phyloP scores from a whole-genome alignment of 768 basidiomycete species.

The Pisolithus sp. region DNA sequence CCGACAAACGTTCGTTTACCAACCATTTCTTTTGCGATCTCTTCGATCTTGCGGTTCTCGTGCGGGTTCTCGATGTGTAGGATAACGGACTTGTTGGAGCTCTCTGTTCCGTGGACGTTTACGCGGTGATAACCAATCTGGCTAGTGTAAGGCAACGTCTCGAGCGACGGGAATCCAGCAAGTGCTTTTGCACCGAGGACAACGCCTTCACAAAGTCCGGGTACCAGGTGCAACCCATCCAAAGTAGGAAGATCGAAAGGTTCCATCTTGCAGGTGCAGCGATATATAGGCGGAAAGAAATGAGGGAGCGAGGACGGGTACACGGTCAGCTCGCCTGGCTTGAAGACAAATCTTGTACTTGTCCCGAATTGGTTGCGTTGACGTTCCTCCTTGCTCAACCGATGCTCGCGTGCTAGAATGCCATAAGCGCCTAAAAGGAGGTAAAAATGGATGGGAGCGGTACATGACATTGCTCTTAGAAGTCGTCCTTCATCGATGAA shows the following conservation, averaged over 20 bases:
- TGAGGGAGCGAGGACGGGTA: conserved; percentile 93
- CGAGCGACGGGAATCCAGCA: conserved; percentile 93
- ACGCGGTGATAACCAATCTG: conserved; percentile 81
- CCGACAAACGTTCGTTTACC: conserved; percentile 73
- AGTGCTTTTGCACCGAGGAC: conserved; percentile 78
- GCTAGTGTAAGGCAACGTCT: conserved; percentile 78
- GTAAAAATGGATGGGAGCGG: neutral
- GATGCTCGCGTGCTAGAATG: conserved; percentile 63
- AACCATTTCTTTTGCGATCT: conserved; percentile 68
- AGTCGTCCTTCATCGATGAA: conserved; percentile 85
- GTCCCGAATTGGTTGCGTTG: conserved; percentile 72
- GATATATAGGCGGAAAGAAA: conserved; percentile 85
- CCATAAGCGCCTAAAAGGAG: neutral
- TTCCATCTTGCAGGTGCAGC: conserved; percentile 75
- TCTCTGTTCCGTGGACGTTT: conserved; percentile 88
- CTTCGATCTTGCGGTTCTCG: conserved; percentile 60
- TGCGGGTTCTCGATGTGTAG: conserved; percentile 74
- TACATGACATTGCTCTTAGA: conserved; percentile 76
- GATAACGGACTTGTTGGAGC: conserved; percentile 89
- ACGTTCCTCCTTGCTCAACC: conserved; percentile 69
- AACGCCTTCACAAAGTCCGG: conserved; percentile 86
- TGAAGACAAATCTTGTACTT: conserved; percentile 74
- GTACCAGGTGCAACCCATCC: conserved; percentile 73
- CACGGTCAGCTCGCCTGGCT: conserved; percentile 48
- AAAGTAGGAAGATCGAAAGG: conserved; percentile 86